Evolutionary conservation across 1,139 yeast species (phyloP), one percentile per base, ranked within the genome.

Genomic region (Protomyces gravidus): DNA sequence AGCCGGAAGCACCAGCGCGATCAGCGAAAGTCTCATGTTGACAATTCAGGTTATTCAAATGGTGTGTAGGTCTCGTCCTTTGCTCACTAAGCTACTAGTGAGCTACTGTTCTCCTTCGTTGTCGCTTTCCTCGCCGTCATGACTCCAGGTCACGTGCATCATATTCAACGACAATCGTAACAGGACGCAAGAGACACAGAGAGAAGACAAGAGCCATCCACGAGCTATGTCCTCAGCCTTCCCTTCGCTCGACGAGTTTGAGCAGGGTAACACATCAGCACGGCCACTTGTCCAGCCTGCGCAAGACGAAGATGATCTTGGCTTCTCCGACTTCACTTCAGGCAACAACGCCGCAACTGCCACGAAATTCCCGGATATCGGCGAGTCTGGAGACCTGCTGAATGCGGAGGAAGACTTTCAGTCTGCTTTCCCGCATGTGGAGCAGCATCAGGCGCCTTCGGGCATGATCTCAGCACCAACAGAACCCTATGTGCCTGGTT

Each of bases 191-290:
- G 9, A 30, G 7, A 1, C 15, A 30, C 6, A 30, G n/a, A 30
- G 33, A 30, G n/a, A n/a, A n/a, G n/a, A 28, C 32, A 28, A 28
- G 32, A 9, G 13, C 32, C 2, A 28, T n/a, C 42, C 23, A 17
- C 11, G 23, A 33, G 72, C 62, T 63, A 87, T 87, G 95, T 85
- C 92, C 67, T 90, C 87, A 72, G 58, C 45, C 48, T 90, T 85
- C 73, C 96, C 96, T 50, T 88, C 88, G 63, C 79, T 89, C 67
- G 90, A 85, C 66, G 79, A 75, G 62, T 68, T 73, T 61, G 75
- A 73, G 64, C 65, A 67, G 49, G 75, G 72, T 48, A 63, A 68
- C 56, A 66, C 66, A 45, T 51, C 65, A 36, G 61, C 60, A 13
- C 60, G 50, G 23, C 50, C 65, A 19, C 65, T 67, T 47, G 89